Percentiles rank a stretch among this genome's conserved stretches.
Evolutionary conservation across 1,284 basidiomycete species (phyloP).

Genomic region (Cryptococcus sp.): DNA sequence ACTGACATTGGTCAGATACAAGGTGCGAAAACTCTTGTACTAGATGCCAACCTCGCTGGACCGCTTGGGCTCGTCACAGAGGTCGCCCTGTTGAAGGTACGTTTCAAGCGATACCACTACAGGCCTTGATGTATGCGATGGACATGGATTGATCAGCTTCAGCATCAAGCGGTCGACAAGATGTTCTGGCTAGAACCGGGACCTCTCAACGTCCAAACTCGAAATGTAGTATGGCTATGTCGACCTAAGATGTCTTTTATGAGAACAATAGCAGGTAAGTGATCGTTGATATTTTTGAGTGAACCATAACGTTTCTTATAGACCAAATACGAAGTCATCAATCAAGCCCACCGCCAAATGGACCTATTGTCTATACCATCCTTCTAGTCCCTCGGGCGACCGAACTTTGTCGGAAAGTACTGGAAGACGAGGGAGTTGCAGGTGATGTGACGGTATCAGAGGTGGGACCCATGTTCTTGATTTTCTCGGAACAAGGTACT

Average conservation of each 20-base stretch:
- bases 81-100: constrained; percentile 81
- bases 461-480: constrained; percentile 16
- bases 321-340: constrained; percentile 80
- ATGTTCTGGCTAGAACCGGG: constrained; percentile 98
- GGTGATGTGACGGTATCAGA: constrained; percentile 80
- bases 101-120: constrained; percentile 8
- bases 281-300: background rate
- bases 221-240: constrained; percentile 91
- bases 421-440: constrained; percentile 87
- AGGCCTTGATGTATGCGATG: background rate
- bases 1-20: constrained; percentile 60
- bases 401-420: constrained; percentile 71
- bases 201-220: constrained; percentile 72
- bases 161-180: constrained; percentile 98
- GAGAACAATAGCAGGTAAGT: constrained; percentile 79
- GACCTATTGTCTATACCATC: constrained; percentile 65
- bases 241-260: constrained; percentile 79
- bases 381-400: constrained; percentile 84
- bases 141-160: background rate
- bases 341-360: constrained; percentile 51
- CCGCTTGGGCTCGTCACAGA: constrained; percentile 91
- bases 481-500: background rate
- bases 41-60: constrained; percentile 82
- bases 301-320: constrained; percentile 38
- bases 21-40: constrained; percentile 90